Base-by-base conservation (phyloP, 2,329 filamentous ascomycete genomes). In the Drechmeria coniospora region DNA sequence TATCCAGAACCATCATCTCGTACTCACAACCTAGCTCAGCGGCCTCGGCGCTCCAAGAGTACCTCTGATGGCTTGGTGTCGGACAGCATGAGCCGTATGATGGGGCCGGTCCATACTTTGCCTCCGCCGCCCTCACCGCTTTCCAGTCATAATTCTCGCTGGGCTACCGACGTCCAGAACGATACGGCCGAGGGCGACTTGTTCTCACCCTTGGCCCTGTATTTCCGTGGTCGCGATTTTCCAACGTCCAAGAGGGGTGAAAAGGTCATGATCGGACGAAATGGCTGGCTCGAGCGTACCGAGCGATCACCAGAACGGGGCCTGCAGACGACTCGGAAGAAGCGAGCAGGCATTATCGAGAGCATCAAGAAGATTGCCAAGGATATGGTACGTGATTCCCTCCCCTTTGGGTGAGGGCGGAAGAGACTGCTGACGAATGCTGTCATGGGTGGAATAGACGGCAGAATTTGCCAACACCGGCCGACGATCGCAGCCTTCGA, bases 251-350 rank as follows among this genome's bases (percentile, higher is more conserved):
- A 54, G 35, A 58, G 47, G 26, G 55, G 56, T 0, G 53, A 52
- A 21, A 72, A 72, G 51, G 59, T 50, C 3, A 44, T 73, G 43
- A 61, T 72, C 32, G 67, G 68, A 3, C 48, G 62, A 3, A 59
- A 65, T 26, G 68, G 68, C 14, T 73, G 67, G 67, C 54, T 72
- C 3, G 65, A 70, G 40, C 54, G 55, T 11, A 61, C 53, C 2
- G 46, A 45, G 5, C 32, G 32, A 9, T 20, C 22, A 6, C 32
- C 31, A 4, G 39, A 46, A 1, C 39, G 41, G 20, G 36, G 31
- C n/a, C n/a, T n/a, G 3, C 45, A 37, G 14, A 49, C 45, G 34
- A 30, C 40, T 3, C 39, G 42, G 0, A 42, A 46, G 22, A 64
- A 58, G 39, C 61, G 53, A 34, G 31, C 39, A 0, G 46, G 56